Conservation (phyloP, 257 asterid species). For the Orobanche coerulescens region DNA sequence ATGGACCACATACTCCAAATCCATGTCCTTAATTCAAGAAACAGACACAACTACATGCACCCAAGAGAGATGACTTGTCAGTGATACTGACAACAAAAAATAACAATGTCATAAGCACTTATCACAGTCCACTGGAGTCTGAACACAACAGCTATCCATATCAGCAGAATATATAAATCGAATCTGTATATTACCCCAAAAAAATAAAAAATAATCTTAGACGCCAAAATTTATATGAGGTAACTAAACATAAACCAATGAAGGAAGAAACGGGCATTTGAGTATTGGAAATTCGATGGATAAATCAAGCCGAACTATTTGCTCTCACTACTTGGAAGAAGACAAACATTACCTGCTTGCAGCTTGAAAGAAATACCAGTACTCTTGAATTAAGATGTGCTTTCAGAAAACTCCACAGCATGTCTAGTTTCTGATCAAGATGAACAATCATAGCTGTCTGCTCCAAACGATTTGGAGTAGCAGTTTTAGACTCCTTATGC, state of each 20-base stretch:
- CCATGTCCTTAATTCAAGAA: neutral
- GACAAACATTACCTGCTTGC: conserved; percentile 69
- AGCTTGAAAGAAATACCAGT: conserved; percentile 74
- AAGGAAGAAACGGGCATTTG: neutral
- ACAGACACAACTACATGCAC: too few species aligned
- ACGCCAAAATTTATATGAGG: neutral
- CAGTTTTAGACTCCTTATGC: conserved; percentile 79
- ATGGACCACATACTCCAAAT: neutral
- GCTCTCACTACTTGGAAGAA: neutral
- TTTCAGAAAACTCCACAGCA: conserved; percentile 91
- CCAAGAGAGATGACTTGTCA: neutral
- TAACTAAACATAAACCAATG: neutral
- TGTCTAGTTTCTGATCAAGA: conserved; percentile 81
- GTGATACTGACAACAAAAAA: neutral
- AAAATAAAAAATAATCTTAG: neutral
- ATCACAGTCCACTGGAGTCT: too few species aligned
- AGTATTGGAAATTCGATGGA: neutral
- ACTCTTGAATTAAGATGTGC: conserved; percentile 77
- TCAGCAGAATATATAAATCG: too few species aligned
- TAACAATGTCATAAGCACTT: too few species aligned
- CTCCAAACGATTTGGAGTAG: conserved; percentile 75
- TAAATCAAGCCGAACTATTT: conserved; percentile 2
- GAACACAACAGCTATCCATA: too few species aligned
- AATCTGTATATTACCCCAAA: too few species aligned
- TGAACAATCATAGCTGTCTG: conserved; percentile 77